Conservation (phyloP, 306 rosid genomes). For the Quercus mongolica region DNA sequence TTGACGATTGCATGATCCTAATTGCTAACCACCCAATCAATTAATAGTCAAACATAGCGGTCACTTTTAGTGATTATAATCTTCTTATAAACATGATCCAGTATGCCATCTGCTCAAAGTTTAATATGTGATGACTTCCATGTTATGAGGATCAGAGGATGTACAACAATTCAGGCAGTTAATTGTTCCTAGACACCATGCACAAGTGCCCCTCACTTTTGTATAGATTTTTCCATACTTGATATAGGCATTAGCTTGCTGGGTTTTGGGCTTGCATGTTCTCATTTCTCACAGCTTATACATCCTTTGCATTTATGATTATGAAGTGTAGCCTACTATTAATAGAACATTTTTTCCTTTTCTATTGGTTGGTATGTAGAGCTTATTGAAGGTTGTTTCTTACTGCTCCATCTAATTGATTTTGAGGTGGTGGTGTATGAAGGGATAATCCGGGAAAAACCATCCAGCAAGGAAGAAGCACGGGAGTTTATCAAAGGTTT, state of each 20-base stretch:
- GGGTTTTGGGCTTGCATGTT: neutral
- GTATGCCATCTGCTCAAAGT: neutral
- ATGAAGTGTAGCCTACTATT: neutral
- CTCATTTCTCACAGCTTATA: neutral
- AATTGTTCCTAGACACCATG: neutral
- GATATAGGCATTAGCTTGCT: neutral
- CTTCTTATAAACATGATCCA: neutral
- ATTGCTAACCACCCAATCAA: neutral
- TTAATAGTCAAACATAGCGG: neutral
- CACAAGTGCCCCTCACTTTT: neutral
- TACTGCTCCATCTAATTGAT: slow-evolving; percentile 26
- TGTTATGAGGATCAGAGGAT: neutral
- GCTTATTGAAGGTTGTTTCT: slow-evolving; percentile 17
- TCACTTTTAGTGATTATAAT: neutral
- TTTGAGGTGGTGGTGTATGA: slow-evolving; percentile 81
- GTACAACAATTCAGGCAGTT: neutral
- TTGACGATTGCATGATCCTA: neutral
- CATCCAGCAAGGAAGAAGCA: slow-evolving; percentile 79
- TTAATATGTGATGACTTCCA: neutral
- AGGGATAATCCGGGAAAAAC: slow-evolving; percentile 83
- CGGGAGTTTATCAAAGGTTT: slow-evolving; percentile 81
- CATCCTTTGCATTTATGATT: neutral
- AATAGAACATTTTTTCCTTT: slow-evolving; percentile 9
- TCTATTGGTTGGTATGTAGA: slow-evolving; percentile 16
- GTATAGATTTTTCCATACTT: neutral